Evolutionary conservation across 208 protist genomes (phyloP), one percentile per base, ranked within the genome.

Genomic region (Giardia muris): DNA sequence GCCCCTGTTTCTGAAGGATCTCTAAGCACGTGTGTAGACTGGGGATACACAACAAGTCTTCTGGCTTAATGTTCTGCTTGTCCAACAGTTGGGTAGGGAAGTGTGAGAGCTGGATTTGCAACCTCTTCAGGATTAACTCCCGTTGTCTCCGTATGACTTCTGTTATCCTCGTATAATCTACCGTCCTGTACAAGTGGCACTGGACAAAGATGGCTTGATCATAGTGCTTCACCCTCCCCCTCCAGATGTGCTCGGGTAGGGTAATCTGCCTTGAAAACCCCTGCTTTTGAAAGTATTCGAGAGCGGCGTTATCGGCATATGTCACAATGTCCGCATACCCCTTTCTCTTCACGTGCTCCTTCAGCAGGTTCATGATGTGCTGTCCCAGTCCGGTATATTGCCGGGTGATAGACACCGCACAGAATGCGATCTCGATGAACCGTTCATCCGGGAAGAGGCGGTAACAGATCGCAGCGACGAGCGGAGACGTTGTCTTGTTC

Each of bases 301-400:
- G n/a, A 47, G 87, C 87, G 30, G 87, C n/a, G 43, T 90, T 90
- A 47, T 90, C 87, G 43, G 87, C 87, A 90, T 90, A 90, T 44
- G 87, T 90, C 4, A 2, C 1, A 47, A 90, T 90, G 45, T 90
- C 87, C n/a, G 87, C n/a, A 46, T 90, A 90, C 45, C 87, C 87
- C 19, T 47, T 2, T 10, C 2, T 2, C 10, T 47, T 90, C 1
- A 90, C 1, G 1, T 90, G 43, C 10, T 90, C 87, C 45, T 90
- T 90, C 1, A 90, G 44, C n/a, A 67, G n/a, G 48, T 90, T 90
- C 87, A 90, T 90, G 48, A 90, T 2, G 10, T 47, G n/a, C n/a
- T 22, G 42, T n/a, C 87, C 87, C 4, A 47, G 2, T 44, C 87
- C 87, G 43, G 45, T 4, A 47, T 90, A 90, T n/a, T 90, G n/a